Conservation (phyloP, 352 stramenopile species). For the Phytophthora crassamura region DNA sequence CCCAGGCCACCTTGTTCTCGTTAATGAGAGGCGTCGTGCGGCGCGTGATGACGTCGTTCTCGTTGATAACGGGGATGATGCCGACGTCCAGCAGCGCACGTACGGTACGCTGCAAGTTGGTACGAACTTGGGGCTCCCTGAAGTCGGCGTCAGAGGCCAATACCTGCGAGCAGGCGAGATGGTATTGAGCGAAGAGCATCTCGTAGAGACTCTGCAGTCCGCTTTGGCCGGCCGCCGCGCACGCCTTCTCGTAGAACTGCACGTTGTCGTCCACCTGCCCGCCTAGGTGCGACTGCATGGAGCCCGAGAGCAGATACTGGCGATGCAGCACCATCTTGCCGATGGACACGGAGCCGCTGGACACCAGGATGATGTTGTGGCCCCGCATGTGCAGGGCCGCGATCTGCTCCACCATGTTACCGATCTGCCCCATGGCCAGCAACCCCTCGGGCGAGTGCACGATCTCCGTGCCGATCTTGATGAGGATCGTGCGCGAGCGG, state of each 20-base stretch:
- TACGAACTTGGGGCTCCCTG: slow-evolving; percentile 59
- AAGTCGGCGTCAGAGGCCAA: slow-evolving; percentile 85
- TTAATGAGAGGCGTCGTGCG: slow-evolving; percentile 70
- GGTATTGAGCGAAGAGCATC: slow-evolving; percentile 88
- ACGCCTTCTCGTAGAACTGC: slow-evolving; percentile 79
- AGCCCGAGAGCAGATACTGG: slow-evolving; percentile 84
- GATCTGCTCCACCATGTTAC: slow-evolving; percentile 88
- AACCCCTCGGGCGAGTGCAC: slow-evolving; percentile 81
- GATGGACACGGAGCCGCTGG: slow-evolving; percentile 81
- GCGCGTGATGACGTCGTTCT: slow-evolving; percentile 86
- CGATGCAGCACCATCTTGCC: slow-evolving; percentile 83
- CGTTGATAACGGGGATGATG: slow-evolving; percentile 89
- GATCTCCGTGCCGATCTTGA: slow-evolving; percentile 90
- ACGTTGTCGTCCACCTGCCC: slow-evolving; percentile 62
- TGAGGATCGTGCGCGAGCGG: slow-evolving; percentile 74
- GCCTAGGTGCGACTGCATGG: slow-evolving; percentile 84
- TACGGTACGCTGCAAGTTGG: slow-evolving; percentile 74
- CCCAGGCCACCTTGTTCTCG: slow-evolving; percentile 74
- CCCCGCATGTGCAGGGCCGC: slow-evolving; percentile 83
- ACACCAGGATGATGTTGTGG: slow-evolving; percentile 85
- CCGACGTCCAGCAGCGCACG: slow-evolving; percentile 74
- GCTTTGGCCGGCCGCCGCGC: slow-evolving; percentile 72
- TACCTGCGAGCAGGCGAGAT: slow-evolving; percentile 84
- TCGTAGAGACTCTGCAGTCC: slow-evolving; percentile 87
- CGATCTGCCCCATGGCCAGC: slow-evolving; percentile 86